Evolutionary conservation across 73 alveolate species (phyloP), one percentile per base, ranked within the genome.

Genomic region (Symbiodinium natans): DNA sequence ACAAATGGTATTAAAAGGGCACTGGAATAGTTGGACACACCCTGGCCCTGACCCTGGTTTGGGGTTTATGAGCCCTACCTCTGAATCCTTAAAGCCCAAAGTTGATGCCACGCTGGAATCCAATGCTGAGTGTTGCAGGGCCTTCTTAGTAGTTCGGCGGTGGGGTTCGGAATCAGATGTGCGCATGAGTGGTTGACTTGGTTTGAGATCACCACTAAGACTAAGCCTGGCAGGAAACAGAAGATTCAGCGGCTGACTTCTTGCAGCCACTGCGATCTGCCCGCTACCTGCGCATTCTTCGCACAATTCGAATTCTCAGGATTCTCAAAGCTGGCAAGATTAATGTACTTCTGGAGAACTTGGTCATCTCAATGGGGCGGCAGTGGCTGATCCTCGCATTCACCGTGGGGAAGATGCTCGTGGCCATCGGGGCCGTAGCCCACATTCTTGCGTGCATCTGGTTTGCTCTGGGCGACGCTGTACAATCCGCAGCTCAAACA

Each of bases 251-350:
- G n/a, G 46, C 36, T 19, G 95, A 68, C 86, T 21, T 88, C 34
- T 46, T 88, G 34, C 95, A 88, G 54, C 95, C 95, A 11, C n/a
- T 88, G 31, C 95, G 95, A 11, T 63, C 86, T 4, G 95, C 95
- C 3, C 95, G 95, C 41, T 88, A 88, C 68, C 68, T 88, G 23
- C 86, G 95, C 0, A 31, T 68, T 23, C 86, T 88, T 8, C 85
- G 95, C 71, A 88, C 86, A 10, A 19, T 88, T 25, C 85, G 95
- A 34, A 59, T 88, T 29, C 86, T 88, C 29, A 83, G 95, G 27
- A 88, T 88, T 68, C 46, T 88, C 42, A 59, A 88, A 59, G 95
- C 95, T 4, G 95, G 95, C 15, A 88, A 68, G 86, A 68, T 88
- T 63, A 88, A 88, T 41, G 86, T 68, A 73, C 71, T 88, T 85